These are phyloP conservation scores for Epichloe gansuensis DNA, from an alignment of 2,329 filamentous ascomycete species.

Conservation along the genomic window DNA sequence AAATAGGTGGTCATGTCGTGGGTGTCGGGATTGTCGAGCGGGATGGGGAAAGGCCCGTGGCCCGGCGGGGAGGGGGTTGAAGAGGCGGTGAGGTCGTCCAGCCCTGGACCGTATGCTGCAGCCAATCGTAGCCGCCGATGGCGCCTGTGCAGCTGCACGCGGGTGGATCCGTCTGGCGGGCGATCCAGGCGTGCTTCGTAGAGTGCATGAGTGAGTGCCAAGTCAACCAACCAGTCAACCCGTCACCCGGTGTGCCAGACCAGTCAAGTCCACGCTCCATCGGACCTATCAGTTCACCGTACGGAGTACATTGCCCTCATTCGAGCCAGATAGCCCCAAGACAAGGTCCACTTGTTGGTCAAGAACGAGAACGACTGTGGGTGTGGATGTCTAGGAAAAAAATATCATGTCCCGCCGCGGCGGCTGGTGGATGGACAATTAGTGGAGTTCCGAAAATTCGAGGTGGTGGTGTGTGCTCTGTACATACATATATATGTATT, in stretches of 20 bases:
- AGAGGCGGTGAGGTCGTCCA: constrained; percentile 28
- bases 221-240: neutral
- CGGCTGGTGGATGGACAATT: neutral
- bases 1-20: neutral
- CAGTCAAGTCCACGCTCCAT: neutral
- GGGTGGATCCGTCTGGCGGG: constrained; percentile 13
- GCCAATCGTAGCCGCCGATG: constrained; percentile 22
- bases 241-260: neutral
- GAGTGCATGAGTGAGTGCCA: neutral
- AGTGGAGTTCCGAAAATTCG: neutral
- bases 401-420: neutral
- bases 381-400: neutral
- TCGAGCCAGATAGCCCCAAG: neutral
- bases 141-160: constrained; percentile 19
- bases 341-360: constrained; percentile 1
- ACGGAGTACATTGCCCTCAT: neutral
- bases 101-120: constrained; percentile 20
- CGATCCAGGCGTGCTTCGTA: constrained; percentile 11
- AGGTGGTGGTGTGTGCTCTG: neutral
- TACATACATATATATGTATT: too few relatives aligned
- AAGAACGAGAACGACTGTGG: neutral
- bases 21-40: constrained; percentile 5
- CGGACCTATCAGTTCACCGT: neutral
- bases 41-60: constrained; percentile 4
- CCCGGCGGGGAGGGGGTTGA: constrained; percentile 15